phyloP scores from a whole-genome alignment of 2,329 filamentous ascomycete genomes.

The Reticulascus tulasneorum region DNA sequence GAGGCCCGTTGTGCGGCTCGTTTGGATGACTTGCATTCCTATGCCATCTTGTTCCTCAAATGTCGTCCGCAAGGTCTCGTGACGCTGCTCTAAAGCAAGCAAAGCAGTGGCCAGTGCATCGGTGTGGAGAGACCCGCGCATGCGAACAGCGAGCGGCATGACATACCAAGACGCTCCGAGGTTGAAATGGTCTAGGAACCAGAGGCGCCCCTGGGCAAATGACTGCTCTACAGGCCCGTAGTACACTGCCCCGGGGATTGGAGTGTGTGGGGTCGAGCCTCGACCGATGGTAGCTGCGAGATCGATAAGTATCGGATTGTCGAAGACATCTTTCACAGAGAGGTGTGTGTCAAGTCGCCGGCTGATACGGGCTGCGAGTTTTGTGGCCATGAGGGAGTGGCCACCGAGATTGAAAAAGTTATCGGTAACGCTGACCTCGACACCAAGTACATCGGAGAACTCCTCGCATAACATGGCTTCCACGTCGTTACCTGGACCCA shows the following conservation, averaged over 20 bases:
- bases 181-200: slow-evolving; percentile 19
- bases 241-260: not conserved
- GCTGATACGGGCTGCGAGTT: slow-evolving; percentile 4
- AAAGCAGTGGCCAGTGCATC: slow-evolving; percentile 10
- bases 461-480: slow-evolving; percentile 6
- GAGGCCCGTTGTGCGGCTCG: not conserved
- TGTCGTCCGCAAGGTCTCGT: slow-evolving; percentile 17
- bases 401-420: slow-evolving; percentile 13
- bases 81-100: slow-evolving; percentile 14
- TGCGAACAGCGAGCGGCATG: slow-evolving; percentile 12
- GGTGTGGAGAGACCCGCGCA: slow-evolving; percentile 11
- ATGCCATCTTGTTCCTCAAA: slow-evolving; percentile 5
- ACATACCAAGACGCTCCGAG: slow-evolving; percentile 14
- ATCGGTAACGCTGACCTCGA: slow-evolving; percentile 1
- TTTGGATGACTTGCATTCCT: slow-evolving; percentile 3
- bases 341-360: slow-evolving; percentile 4
- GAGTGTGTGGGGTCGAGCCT: slow-evolving; percentile 1
- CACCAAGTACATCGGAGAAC: slow-evolving; percentile 1
- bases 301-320: slow-evolving; percentile 1
- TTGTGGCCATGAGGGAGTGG: slow-evolving; percentile 9
- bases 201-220: slow-evolving; percentile 18
- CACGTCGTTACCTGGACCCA: not conserved
- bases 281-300: not conserved
- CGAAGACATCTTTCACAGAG: slow-evolving; percentile 9
- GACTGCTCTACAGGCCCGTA: slow-evolving; percentile 17